Evolutionary conservation across 139 green algal species (phyloP).

Genomic region (Tetradesmus lagerheimii): DNA sequence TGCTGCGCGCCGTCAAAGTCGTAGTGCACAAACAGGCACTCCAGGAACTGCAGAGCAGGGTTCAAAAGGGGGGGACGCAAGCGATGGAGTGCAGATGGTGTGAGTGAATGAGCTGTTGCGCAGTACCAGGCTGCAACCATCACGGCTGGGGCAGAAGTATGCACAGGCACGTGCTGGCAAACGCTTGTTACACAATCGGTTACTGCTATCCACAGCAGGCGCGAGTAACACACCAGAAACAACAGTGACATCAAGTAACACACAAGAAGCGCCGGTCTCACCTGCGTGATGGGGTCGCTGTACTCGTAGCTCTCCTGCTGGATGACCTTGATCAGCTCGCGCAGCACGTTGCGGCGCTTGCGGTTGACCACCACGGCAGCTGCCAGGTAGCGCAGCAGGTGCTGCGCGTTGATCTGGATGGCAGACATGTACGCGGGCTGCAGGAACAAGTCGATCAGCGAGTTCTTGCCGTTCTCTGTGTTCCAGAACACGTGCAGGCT

Average conservation of each 20-base stretch:
- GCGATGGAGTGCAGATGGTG: slow-evolving; percentile 31
- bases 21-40: slow-evolving; percentile 93
- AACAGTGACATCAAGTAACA: not conserved
- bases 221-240: not conserved
- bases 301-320: slow-evolving; percentile 71
- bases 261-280: not conserved
- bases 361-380: slow-evolving; percentile 95
- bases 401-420: slow-evolving; percentile 84
- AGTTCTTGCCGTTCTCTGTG: slow-evolving; percentile 94
- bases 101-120: not conserved
- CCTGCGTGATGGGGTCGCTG: slow-evolving; percentile 69
- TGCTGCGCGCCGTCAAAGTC: slow-evolving; percentile 98
- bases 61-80: slow-evolving; percentile 75
- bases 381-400: slow-evolving; percentile 96
- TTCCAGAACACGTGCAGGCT: slow-evolving; percentile 99
- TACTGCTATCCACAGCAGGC: too few species aligned
- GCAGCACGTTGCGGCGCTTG: slow-evolving; percentile 86
- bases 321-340: slow-evolving; percentile 88
- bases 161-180: too few species aligned
- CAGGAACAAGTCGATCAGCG: slow-evolving; percentile 97
- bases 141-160: too few species aligned
- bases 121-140: too few species aligned
- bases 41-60: slow-evolving; percentile 91
- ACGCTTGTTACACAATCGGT: too few species aligned
- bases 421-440: slow-evolving; percentile 87